Base-by-base conservation (phyloP, 805 yeast species). In the Diddensiella caesifluorescens region DNA sequence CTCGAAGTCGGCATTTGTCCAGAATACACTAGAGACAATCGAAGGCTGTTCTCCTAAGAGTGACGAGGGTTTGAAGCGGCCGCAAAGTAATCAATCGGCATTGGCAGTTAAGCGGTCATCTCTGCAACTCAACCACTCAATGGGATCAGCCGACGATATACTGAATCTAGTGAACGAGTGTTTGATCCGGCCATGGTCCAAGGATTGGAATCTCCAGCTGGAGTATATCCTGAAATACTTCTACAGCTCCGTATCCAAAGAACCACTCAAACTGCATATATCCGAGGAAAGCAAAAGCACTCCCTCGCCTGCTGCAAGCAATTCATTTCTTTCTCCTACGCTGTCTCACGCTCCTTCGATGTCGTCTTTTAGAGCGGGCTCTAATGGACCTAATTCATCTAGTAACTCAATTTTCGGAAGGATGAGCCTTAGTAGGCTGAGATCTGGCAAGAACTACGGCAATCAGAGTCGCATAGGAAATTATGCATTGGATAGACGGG, bases 11-110 rank as follows among this genome's bases (percentile, higher is more conserved):
- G 65, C 67, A 35, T 79, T 74, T 50, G 67, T 75, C 12, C 60
- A 62, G 12, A 78, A 75, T 53, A 76, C 83, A 1, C 36, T 69
- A 20, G 61, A 65, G 39, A 77, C 82, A 0, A 52, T 77, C 22
- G 16, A 39, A 13, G 38, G 42, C 13, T 50, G 40, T 37, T 32
- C 37, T 12, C 22, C 32, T 15, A 29, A 29, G 6, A 6, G 16
- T 7, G 16, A 7, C 12, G 32, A 7, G 6, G 15, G 32, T 7
- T 19, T 13, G 16, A 29, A 13, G 15, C 7, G 15, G 16, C 7
- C 7, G 16, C 12, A 27, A 6, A 19, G 12, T n/a, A 28, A 28
- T 13, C 32, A 28, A 7, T 34, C 38, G 15, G 10, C 38, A 6
- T 27, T 34, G 26, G 25, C 23, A 13, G 27, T 20, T 19, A n/a